These are phyloP conservation scores for Teunomyces kruisii DNA, from an alignment of 805 yeast genomes.

Conservation along the genomic window DNA sequence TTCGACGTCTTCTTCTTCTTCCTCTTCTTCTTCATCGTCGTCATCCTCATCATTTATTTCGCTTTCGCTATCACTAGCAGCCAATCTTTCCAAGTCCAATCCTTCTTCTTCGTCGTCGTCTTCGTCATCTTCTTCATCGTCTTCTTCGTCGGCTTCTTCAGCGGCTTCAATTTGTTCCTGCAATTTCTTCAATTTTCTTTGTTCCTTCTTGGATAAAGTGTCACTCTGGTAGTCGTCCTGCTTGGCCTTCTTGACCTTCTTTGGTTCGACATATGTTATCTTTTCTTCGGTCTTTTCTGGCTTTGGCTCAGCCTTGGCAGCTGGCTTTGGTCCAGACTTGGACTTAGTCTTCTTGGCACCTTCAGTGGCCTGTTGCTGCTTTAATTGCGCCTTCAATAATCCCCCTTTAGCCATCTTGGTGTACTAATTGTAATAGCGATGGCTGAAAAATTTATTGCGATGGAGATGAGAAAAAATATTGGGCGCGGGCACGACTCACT, in stretches of 20 bases:
- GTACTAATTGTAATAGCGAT: slow-evolving; percentile 7
- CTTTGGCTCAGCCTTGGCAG: slow-evolving; percentile 6
- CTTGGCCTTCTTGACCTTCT: slow-evolving; percentile 21
- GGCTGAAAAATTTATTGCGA: slow-evolving; percentile 12
- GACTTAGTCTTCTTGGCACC: slow-evolving; percentile 23
- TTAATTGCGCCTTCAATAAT: slow-evolving; percentile 31
- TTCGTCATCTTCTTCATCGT: slow-evolving; percentile 32
- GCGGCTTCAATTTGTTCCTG: slow-evolving; percentile 28
- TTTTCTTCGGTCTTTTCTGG: slow-evolving; percentile 12
- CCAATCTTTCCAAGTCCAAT: slow-evolving; percentile 53
- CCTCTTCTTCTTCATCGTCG: slow-evolving; percentile 43
- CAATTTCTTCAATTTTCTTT: slow-evolving; percentile 56
- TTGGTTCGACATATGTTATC: slow-evolving; percentile 8
- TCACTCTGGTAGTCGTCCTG: slow-evolving; percentile 45
- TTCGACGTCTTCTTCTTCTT: slow-evolving; percentile 52
- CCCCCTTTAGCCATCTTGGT: slow-evolving; percentile 30
- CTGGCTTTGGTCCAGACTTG: slow-evolving; percentile 14
- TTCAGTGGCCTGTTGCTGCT: slow-evolving; percentile 24
- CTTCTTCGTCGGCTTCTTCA: slow-evolving; percentile 26
- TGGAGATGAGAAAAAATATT: slow-evolving; percentile 9
- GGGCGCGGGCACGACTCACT: slow-evolving; percentile 9
- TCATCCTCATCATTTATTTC: slow-evolving; percentile 33
- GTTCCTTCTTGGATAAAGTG: slow-evolving; percentile 61
- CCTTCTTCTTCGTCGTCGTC: slow-evolving; percentile 43
- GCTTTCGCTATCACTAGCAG: slow-evolving; percentile 54